Evolutionary conservation across 345 rosid species (phyloP).

Genomic region (Erysimum cheiranthoides): DNA sequence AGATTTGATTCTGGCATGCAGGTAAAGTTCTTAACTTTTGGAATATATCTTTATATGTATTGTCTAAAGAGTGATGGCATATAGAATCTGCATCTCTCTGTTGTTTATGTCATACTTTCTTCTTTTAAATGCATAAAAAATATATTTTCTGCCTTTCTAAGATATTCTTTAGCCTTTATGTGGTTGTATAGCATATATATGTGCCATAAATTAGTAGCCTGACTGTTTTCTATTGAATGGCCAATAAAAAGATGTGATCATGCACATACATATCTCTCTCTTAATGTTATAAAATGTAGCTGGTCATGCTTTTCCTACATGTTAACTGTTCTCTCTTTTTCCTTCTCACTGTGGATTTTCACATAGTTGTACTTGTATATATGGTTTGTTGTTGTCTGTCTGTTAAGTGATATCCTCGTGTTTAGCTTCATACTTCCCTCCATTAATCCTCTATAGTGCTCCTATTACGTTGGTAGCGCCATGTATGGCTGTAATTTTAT

Average conservation of each 20-base stretch:
- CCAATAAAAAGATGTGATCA: not conserved
- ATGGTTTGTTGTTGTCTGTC: not conserved
- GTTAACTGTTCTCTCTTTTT: not conserved
- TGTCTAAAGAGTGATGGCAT: conserved; percentile 14
- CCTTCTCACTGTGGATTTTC: not conserved
- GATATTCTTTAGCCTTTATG: not conserved
- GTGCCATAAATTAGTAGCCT: conserved; percentile 11
- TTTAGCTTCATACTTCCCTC: conserved; percentile 7
- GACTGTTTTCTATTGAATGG: conserved; percentile 16
- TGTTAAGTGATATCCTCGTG: not conserved
- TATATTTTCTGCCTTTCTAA: conserved; percentile 14
- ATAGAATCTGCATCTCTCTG: conserved; percentile 36
- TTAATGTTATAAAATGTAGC: not conserved
- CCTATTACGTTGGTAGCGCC: no score
- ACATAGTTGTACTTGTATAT: not conserved
- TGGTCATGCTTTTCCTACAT: not conserved
- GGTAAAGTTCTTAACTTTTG: conserved; percentile 53
- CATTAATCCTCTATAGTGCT: no score
- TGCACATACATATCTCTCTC: not conserved
- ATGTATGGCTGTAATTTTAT: not conserved
- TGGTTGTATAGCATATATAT: not conserved
- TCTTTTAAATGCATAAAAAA: not conserved
- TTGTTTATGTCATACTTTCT: not conserved
- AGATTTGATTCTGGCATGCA: conserved; percentile 94
- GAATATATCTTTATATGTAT: conserved; percentile 15